phyloP scores from a whole-genome alignment of 129 eudicot genomes.

The Artemisia tridentata region DNA sequence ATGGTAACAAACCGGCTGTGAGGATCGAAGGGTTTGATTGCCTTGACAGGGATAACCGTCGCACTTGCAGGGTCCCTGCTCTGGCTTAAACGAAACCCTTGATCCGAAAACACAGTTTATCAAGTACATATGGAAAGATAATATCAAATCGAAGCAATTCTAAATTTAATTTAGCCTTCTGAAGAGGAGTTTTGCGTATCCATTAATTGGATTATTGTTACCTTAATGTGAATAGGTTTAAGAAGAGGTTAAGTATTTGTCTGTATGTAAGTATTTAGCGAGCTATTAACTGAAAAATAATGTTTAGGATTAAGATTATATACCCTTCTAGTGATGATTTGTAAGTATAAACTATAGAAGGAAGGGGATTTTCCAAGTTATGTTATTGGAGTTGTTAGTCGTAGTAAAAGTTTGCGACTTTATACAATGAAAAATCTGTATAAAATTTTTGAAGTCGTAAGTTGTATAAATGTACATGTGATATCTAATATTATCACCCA shows the following conservation, averaged over 20 bases:
- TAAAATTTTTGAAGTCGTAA: constrained; percentile 29
- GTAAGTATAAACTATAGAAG: constrained; percentile 46
- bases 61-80: constrained; percentile 91
- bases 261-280: constrained; percentile 30
- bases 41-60: constrained; percentile 75
- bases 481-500: constrained; percentile 7
- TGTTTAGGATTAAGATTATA: constrained; percentile 24
- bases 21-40: constrained; percentile 93
- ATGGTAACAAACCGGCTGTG: constrained; percentile 82
- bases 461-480: constrained; percentile 23
- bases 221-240: constrained; percentile 35
- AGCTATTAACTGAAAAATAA: constrained; percentile 32
- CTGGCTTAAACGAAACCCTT: constrained; percentile 49
- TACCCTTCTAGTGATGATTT: constrained; percentile 41
- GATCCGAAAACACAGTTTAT: constrained; percentile 12
- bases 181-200: constrained; percentile 38
- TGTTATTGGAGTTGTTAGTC: constrained; percentile 26
- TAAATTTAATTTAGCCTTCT: constrained; percentile 20
- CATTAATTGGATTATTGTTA: neutral
- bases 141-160: constrained; percentile 17
- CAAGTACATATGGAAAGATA: constrained; percentile 33
- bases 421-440: constrained; percentile 36
- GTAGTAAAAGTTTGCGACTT: constrained; percentile 32
- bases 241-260: constrained; percentile 24
- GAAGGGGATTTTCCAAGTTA: constrained; percentile 33